phyloP scores from a whole-genome alignment of 257 asterid species.

The Leptodermis oblonga region DNA sequence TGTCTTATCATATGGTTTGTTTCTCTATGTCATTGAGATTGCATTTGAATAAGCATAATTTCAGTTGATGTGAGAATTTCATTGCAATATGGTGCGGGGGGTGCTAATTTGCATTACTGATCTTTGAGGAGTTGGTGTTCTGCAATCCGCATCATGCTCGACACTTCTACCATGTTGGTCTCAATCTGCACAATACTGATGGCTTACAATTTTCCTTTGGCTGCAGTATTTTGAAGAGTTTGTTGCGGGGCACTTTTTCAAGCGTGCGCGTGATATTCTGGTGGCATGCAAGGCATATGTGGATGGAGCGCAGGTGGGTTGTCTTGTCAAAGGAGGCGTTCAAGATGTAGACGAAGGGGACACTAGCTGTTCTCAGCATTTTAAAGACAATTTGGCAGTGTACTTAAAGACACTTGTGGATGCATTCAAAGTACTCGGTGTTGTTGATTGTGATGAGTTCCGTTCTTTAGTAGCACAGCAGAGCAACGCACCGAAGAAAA shows the following conservation, averaged over 20 bases:
- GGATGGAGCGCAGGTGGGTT: conserved; percentile 90
- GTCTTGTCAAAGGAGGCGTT: conserved; percentile 73
- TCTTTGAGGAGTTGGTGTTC: neutral
- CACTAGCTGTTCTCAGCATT: conserved; percentile 59
- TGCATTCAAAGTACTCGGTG: conserved; percentile 50
- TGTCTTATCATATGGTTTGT: neutral
- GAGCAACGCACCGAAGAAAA: conserved; percentile 19
- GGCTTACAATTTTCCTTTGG: conserved; percentile 15
- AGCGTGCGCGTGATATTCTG: conserved; percentile 52
- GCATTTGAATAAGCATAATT: too few relatives aligned
- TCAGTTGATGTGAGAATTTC: neutral
- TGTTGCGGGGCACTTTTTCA: conserved; percentile 63
- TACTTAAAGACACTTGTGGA: conserved; percentile 44
- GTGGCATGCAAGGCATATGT: conserved; percentile 70
- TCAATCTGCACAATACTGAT: neutral
- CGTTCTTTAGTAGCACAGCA: conserved; percentile 36
- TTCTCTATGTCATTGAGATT: neutral
- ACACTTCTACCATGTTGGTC: neutral
- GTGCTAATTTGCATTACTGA: neutral
- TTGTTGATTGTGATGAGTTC: conserved; percentile 58
- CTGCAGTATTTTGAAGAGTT: conserved; percentile 80
- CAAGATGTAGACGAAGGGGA: conserved; percentile 71
- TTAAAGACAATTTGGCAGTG: conserved; percentile 35
- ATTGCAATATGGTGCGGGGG: too few relatives aligned
- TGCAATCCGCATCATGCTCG: neutral